These are phyloP conservation scores for Danielozyma ontarioensis DNA, from an alignment of 805 yeast species.

Conservation along the genomic window DNA sequence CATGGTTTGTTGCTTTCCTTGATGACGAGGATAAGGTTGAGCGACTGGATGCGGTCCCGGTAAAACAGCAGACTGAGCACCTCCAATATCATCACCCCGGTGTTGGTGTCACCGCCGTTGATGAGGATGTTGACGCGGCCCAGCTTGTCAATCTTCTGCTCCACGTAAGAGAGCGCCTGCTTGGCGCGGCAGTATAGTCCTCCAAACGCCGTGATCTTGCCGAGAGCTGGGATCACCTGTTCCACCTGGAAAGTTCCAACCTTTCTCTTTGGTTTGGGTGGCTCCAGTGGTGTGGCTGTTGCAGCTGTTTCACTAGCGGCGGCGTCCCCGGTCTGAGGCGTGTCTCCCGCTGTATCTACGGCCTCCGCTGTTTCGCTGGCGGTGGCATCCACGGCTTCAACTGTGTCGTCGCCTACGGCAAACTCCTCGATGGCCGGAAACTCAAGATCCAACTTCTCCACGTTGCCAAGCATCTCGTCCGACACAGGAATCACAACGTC, in stretches of 20 bases:
- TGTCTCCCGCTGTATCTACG: too few relatives aligned
- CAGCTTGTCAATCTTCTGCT: conserved; percentile 7
- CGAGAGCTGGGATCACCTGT: conserved; percentile 21
- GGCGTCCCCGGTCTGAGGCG: too few relatives aligned
- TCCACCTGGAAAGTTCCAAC: conserved; percentile 5
- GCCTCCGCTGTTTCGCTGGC: background rate
- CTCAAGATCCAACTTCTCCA: conserved; percentile 8
- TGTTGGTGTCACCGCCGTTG: conserved; percentile 39
- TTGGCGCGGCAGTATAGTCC: conserved; percentile 33
- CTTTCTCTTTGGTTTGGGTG: background rate
- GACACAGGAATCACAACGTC: conserved; percentile 35
- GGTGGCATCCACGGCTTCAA: background rate
- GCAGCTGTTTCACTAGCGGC: too few relatives aligned
- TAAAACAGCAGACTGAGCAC: conserved; percentile 24
- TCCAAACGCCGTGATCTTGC: conserved; percentile 29
- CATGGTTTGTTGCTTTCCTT: conserved; percentile 14
- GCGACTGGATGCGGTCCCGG: conserved; percentile 11
- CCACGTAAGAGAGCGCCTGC: conserved; percentile 26
- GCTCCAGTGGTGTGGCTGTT: background rate
- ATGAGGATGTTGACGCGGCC: conserved; percentile 27
- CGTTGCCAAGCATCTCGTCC: conserved; percentile 14
- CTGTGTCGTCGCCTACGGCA: too few relatives aligned
- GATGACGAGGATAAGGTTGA: conserved; percentile 28
- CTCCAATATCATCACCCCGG: conserved; percentile 34
- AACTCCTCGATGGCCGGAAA: too few relatives aligned